Evolutionary conservation across 805 yeast genomes (phyloP), one percentile per base, ranked within the genome.

Genomic region (Deakozyma indianensis): DNA sequence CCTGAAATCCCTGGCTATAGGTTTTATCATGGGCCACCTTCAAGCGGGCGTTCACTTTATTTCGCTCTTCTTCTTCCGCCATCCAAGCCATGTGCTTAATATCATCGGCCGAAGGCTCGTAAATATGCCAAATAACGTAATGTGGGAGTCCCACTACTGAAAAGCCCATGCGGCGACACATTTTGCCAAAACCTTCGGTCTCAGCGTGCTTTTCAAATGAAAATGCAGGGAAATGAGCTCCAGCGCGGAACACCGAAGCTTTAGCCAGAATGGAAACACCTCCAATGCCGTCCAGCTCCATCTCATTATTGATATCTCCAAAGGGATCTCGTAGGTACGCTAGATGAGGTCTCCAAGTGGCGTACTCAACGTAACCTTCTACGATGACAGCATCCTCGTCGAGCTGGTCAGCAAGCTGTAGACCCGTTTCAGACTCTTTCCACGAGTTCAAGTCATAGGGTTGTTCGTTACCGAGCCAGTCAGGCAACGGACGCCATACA

Each of bases 401-500:
- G 47, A 90, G 68, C 25, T 70, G 61, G 24, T 56, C 56, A 21
- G 72, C 72, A 16, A 67, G 58, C 22, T 61, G 61, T 3, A 63
- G 51, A 1, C 85, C 96, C 7, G 81, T 77, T 3, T 77, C 81
- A 2, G 88, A 77, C 65, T 92, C 98, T 47, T 85, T 75, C 98
- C 98, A 92, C 14, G 96, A 84, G 64, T 92, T 92, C 58, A 92
- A 74, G 64, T 92, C 98, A 61, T 92, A 92, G 1, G 97, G 87
- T 63, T 92, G 98, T 59, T 84, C 94, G 51, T 77, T 75, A 18
- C 92, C 94, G 50, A 92, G 73, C 64, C 88, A 92, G 41, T 79
- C 81, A 2, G 98, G 98, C 50, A 92, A 70, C 1, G 97, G 98
- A 55, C 98, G 73, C 98, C 98, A 92, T 27, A 92, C 96, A 57